Evolutionary conservation across 1,139 yeast genomes (phyloP).

Genomic region (Suhomyces ambrosiae): DNA sequence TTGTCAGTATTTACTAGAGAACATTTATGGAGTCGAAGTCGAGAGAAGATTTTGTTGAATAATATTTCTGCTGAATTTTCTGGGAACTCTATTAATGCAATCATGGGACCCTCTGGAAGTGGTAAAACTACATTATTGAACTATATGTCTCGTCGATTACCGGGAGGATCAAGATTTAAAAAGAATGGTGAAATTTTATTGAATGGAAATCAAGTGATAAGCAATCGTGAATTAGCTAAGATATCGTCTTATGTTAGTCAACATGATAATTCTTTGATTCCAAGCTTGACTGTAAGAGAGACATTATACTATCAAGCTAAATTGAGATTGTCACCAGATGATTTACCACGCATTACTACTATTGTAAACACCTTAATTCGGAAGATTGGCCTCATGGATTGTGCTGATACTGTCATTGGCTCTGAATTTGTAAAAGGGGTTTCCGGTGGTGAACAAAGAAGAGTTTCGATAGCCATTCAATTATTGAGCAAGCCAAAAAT

Average conservation of each 20-base stretch:
- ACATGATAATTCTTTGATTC: slow-evolving; percentile 70
- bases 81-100: slow-evolving; percentile 70
- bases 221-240: slow-evolving; percentile 42
- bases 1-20: slow-evolving; percentile 6
- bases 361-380: slow-evolving; percentile 58
- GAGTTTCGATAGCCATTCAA: slow-evolving; percentile 82
- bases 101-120: slow-evolving; percentile 89
- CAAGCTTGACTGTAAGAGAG: slow-evolving; percentile 75
- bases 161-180: slow-evolving; percentile 40
- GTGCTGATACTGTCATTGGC: slow-evolving; percentile 78
- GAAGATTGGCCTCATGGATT: slow-evolving; percentile 71
- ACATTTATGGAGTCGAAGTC: slow-evolving; percentile 1
- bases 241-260: slow-evolving; percentile 76
- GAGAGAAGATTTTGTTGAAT: slow-evolving; percentile 38
- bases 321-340: slow-evolving; percentile 53
- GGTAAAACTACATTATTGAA: slow-evolving; percentile 80
- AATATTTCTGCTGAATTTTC: slow-evolving; percentile 59
- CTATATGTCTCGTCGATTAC: slow-evolving; percentile 62
- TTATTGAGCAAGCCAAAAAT: slow-evolving; percentile 71
- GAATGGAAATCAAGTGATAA: slow-evolving; percentile 39
- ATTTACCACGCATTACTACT: slow-evolving; percentile 31
- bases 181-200: slow-evolving; percentile 27
- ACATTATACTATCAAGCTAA: slow-evolving; percentile 73
- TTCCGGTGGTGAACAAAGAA: slow-evolving; percentile 84
- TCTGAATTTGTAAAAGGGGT: slow-evolving; percentile 73